Base-by-base conservation (phyloP, 75 land plant species). In the Cryptomeria japonica region DNA sequence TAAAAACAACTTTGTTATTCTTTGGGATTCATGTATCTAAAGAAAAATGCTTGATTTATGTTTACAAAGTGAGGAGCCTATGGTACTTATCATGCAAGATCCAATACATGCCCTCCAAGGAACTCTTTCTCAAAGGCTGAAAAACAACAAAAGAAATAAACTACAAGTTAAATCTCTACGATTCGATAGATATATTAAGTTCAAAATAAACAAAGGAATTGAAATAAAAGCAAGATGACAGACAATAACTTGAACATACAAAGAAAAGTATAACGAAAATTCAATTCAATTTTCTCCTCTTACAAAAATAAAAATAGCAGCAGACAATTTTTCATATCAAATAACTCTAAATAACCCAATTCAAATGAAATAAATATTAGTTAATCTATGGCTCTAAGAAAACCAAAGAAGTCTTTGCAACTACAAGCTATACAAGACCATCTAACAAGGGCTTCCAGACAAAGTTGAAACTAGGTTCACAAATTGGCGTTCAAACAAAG, bases 61-160 rank as follows among this genome's bases (percentile, higher is more conserved):
- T 39, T 28, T 14, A 34, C 80, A 37, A 15, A 77, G 82, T 37
- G 39, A 11, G 39, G 22, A 37, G 36, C 18, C 80, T 39, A 38
- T 3, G 16, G 25, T 15, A 34, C 44, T 41, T 44, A 19, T 34
- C 10, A 22, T 8, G 41, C 82, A 16, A 16, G 46, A 39, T 79
- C 28, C 3, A 22, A 41, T 41, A 39, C 25, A 25, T 31, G 19
- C 28, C 42, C 83, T 80, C 42, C 83, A 80, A n/a, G 42, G 47
- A 80, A 80, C 83, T 80, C 83, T 42, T 8, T n/a, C 83, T 80
- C 31, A 9, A 80, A 47, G 28, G 46, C 83, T 80, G 83, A 31
- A 80, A 80, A 6, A 22, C 44, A 80, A 25, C 31, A 80, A 80
- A 25, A 80, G 44, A 19, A 80, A 2, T 42, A 38, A 39, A 39